Evolutionary conservation across 192 early-diverging fungal species (phyloP), one percentile per base, ranked within the genome.

Genomic region (Lobulomyces angularis): DNA sequence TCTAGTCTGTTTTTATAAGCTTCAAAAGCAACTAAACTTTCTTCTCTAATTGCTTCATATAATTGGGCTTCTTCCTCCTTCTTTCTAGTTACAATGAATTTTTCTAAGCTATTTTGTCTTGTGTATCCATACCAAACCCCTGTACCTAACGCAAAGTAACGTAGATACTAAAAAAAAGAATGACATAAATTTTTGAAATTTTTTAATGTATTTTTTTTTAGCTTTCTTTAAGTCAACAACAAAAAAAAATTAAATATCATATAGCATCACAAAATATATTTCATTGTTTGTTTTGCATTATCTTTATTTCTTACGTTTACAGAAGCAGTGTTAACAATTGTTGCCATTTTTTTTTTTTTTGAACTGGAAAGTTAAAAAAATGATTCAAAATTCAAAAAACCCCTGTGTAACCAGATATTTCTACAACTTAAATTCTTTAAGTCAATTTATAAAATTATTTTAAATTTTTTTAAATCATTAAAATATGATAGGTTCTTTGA

Each of bases 1-100:
- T 59, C 41, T 41, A 68, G 60, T 34, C 62, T 38, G 53, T 61
- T 57, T 45, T 51, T 45, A 26, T 65, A 46, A 21, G 62, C 65
- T 48, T 67, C 65, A 42, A 59, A 72, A 16, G 65, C 65, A 46
- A 72, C 23, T 44, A 65, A 64, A 27, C 42, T 65, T 53, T 72
- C 69, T 43, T 72, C 65, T 29, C 67, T 53, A 40, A 72, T 55
- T 27, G 51, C 63, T 19, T 50, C 46, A 45, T 71, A 51, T 21
- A 50, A 30, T 31, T 40, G 27, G 42, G 40, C 29, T 51, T 37
- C 37, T 57, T 30, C 25, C 31, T 51, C 47, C 33, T 62, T 49
- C 28, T 62, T 43, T 23, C 55, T 55, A 32, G 49, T 41, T 29
- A 60, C 49, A 21, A 73, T 65, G 37, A 55, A 59, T 29, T 34